Evolutionary conservation across 2,329 filamentous ascomycete genomes (phyloP).

Genomic region (Epichloe typhina): DNA sequence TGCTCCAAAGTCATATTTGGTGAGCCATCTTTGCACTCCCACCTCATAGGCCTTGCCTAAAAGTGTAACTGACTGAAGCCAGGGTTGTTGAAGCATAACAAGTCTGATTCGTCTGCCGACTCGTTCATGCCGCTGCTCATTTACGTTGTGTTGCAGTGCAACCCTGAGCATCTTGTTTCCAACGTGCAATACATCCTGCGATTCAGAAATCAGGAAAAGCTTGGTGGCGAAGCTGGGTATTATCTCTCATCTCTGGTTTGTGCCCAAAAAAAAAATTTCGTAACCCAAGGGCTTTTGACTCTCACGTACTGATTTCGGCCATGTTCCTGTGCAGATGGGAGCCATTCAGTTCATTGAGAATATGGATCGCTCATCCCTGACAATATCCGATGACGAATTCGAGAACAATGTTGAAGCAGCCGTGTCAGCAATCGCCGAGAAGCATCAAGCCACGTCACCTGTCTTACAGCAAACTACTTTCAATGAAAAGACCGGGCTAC

Average conservation of each 20-base stretch:
- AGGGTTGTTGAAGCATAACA: conserved; percentile 82
- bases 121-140: conserved; percentile 92
- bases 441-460: conserved; percentile 49
- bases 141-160: conserved; percentile 87
- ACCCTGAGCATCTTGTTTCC: conserved; percentile 88
- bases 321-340: conserved; percentile 48
- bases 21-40: conserved; percentile 23
- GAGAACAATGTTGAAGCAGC: conserved; percentile 93
- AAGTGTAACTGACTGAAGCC: not conserved
- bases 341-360: conserved; percentile 95
- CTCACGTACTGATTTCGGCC: too few species aligned
- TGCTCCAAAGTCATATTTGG: conserved; percentile 99
- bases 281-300: too few species aligned
- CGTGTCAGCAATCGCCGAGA: conserved; percentile 89
- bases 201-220: conserved; percentile 94
- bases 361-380: conserved; percentile 84
- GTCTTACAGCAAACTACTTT: conserved; percentile 25
- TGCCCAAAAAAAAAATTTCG: too few species aligned
- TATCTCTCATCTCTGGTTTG: conserved; percentile 81
- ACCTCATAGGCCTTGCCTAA: not conserved
- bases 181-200: conserved; percentile 97
- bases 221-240: conserved; percentile 94
- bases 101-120: conserved; percentile 89
- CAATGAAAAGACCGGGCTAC: conserved; percentile 29
- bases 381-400: conserved; percentile 89